Conservation (phyloP, 2,329 filamentous ascomycete genomes). For the Fusarium penzigii region DNA sequence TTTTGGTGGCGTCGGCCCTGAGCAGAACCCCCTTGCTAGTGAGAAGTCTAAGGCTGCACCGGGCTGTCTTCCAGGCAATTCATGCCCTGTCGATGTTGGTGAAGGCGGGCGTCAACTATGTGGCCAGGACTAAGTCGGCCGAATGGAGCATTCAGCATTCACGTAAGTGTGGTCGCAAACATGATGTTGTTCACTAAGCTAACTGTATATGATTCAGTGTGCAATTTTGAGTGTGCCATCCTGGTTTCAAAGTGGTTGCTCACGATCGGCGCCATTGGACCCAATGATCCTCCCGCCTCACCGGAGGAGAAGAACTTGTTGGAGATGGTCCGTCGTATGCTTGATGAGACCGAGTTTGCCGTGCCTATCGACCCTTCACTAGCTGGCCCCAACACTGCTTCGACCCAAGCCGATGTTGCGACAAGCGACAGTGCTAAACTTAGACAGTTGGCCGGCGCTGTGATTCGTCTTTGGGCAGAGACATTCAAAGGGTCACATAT, state of each 20-base stretch:
- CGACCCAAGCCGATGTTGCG: slow-evolving; percentile 44
- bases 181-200: slow-evolving; percentile 8
- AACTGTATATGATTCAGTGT: slow-evolving; percentile 40
- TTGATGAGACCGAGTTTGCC: slow-evolving; percentile 64
- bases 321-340: slow-evolving; percentile 57
- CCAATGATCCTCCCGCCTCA: slow-evolving; percentile 50
- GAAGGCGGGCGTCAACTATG: slow-evolving; percentile 63
- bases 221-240: slow-evolving; percentile 63
- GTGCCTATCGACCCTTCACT: slow-evolving; percentile 60
- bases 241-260: slow-evolving; percentile 62
- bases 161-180: slow-evolving; percentile 41
- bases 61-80: slow-evolving; percentile 67
- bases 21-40: slow-evolving; percentile 58
- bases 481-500: slow-evolving; percentile 63
- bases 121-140: slow-evolving; percentile 60
- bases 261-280: slow-evolving; percentile 53
- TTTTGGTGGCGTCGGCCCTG: slow-evolving; percentile 61
- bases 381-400: slow-evolving; percentile 39
- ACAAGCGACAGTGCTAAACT: slow-evolving; percentile 53
- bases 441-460: slow-evolving; percentile 57
- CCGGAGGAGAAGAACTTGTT: slow-evolving; percentile 56
- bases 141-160: slow-evolving; percentile 67
- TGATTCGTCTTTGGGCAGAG: slow-evolving; percentile 62
- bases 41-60: slow-evolving; percentile 59
- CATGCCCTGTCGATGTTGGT: slow-evolving; percentile 69